Evolutionary conservation across 768 basidiomycete species (phyloP), one percentile per base, ranked within the genome.

Genomic region (Leucosporidium scottii): DNA sequence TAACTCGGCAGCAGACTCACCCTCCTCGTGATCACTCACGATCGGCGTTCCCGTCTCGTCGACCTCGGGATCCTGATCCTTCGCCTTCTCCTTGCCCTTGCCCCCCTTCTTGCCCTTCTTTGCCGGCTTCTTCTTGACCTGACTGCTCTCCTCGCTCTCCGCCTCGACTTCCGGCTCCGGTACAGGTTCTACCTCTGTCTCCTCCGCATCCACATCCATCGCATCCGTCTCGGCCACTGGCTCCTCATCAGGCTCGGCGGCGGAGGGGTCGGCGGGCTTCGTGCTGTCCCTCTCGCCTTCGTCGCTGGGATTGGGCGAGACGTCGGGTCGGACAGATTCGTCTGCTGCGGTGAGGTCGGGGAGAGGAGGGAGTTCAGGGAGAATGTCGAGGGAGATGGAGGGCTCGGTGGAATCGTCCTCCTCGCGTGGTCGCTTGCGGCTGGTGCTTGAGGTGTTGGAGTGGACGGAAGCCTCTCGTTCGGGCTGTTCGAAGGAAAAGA

Each of bases 1-100:
- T 23, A 27, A 8, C 47, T 13, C 44, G 51, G 51, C 47, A 28
- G 8, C n/a, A 28, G 39, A 61, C 58, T 67, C 59, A 61, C 68
- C 71, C 30, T 74, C 73, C 27, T 74, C 66, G n/a, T 60, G 65
- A 56, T 72, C 74, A 47, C 60, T 65, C 15, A 60, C 73, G 2
- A 34, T 56, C 15, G 6, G 59, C 65, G n/a, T 59, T 62, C 3
- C 27, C 25, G 12, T 21, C 47, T 55, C 56, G 49, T 23, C 61
- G n/a, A 10, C 36, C 31, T 17, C 53, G 1, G 51, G 23, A 6
- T 6, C 39, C 39, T 8, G 64, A 59, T 49, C 64, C 17, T 10
- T 27, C 47, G 47, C 27, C 31, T 1, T 53, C 47, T 30, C 54
- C 60, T 44, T 28, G 21, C 8, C 28, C 47, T 30, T 66, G 48